Base-by-base conservation (phyloP, 805 yeast species). In the Blastobotrys chiropterorum region DNA sequence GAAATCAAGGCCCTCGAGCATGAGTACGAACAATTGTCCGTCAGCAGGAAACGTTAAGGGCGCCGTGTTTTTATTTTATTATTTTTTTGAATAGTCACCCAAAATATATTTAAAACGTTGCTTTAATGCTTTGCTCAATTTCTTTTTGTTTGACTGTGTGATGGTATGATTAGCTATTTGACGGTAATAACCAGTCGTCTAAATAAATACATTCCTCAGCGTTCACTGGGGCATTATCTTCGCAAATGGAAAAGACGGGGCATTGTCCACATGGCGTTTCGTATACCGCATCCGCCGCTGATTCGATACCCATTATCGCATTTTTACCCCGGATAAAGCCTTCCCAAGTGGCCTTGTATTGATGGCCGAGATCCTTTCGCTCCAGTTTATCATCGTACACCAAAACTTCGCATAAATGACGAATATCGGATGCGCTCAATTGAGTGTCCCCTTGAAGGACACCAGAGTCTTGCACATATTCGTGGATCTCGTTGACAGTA, bases 381-480 rank as follows among this genome's bases (percentile, higher is more conserved):
- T 90, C 97, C 48, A 94, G 65, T 66, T 83, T 86, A 61, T 90
- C 96, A 62, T 94, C 99, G 67, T 77, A 88, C 1, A 85, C 81
- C 45, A 94, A 71, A 14, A 94, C 97, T 57, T 90, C 95, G 66
- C 97, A 89, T 19, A 94, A 72, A 0, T 95, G 74, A 52, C 90
- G 74, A 46, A 94, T 83, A 65, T 94, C 95, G 38, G 78, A 73
- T 17, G 79, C 72, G 2, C 81, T 80, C 53, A 94, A 75, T 11
- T 41, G 40, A 7, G 20, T 39, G 49, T 90, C 96, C 17, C 89
- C 90, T 38, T 85, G 80, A 7, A 97, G 85, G 53, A 94, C 84
- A 49, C 85, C 85, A 39, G 86, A 79, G 15, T 76, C 70, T 11
- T 76, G 71, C 38, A 94, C 88, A 63, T 90, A 92, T 20, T 81